Conservation (phyloP, 176 grass and related monocot species). For the Chrysopogon serrulatus region DNA sequence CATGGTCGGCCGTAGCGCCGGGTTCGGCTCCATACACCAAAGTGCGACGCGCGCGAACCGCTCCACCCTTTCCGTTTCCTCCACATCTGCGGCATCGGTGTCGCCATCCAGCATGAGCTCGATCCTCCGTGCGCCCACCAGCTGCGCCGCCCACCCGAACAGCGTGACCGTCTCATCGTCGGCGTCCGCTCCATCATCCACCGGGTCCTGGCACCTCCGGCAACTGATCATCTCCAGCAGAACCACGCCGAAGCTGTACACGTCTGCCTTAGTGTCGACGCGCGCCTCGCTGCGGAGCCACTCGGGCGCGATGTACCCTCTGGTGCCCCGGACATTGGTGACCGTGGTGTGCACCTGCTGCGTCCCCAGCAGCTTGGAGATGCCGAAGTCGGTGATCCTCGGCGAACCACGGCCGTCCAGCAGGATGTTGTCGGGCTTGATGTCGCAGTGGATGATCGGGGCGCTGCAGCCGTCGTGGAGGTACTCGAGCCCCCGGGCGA, state of each 20-base stretch:
- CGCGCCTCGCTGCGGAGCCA: slow-evolving; percentile 8
- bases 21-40: slow-evolving; percentile 9
- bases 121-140: too few relatives aligned
- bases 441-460: slow-evolving; percentile 21
- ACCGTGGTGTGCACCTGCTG: slow-evolving; percentile 23
- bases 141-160: too few relatives aligned
- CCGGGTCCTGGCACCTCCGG: too few relatives aligned
- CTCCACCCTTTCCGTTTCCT: slow-evolving; percentile 3
- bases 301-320: slow-evolving; percentile 14
- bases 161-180: too few relatives aligned
- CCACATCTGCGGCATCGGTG: neutral
- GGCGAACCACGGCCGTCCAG: neutral
- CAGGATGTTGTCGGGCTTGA: slow-evolving; percentile 30
- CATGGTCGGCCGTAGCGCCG: neutral
- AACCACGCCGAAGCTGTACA: too few relatives aligned
- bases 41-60: neutral
- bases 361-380: neutral
- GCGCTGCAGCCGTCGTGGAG: slow-evolving; percentile 4
- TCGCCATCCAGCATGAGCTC: neutral
- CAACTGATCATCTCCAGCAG: too few relatives aligned
- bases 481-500: slow-evolving; percentile 22
- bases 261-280: slow-evolving; percentile 26
- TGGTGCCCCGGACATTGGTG: slow-evolving; percentile 12
- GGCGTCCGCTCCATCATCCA: too few relatives aligned
- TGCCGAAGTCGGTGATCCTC: slow-evolving; percentile 21